These are phyloP conservation scores for Paraphoma chrysanthemicola DNA, from an alignment of 2,329 filamentous ascomycete genomes.

Conservation along the genomic window DNA sequence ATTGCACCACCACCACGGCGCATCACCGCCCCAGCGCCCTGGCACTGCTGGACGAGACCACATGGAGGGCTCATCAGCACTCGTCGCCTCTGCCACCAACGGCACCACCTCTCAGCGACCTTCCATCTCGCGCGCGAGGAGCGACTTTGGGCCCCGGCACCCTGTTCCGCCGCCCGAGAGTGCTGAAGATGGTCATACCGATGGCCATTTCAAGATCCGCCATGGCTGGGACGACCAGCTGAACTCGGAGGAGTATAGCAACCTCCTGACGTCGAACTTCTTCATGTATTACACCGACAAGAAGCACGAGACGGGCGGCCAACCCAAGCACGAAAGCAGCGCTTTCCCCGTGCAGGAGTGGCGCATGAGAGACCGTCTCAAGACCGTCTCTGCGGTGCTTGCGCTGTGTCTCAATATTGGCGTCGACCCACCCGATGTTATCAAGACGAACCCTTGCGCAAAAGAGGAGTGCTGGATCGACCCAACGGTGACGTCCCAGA, in stretches of 20 bases:
- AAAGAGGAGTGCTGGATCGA: conserved; percentile 98
- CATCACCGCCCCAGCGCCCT: conserved; percentile 29
- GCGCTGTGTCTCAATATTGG: conserved; percentile 97
- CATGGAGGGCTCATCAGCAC: conserved; percentile 35
- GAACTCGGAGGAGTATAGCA: conserved; percentile 87
- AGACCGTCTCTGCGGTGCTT: conserved; percentile 94
- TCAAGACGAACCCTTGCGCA: conserved; percentile 92
- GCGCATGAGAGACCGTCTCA: conserved; percentile 95
- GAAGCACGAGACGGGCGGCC: conserved; percentile 91
- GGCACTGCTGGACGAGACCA: conserved; percentile 30
- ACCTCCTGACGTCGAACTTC: conserved; percentile 88
- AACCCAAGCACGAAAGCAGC: conserved; percentile 69
- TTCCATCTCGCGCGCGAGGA: conserved; percentile 61
- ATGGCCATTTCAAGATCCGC: conserved; percentile 66
- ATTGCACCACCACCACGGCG: conserved; percentile 17
- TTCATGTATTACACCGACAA: conserved; percentile 99
- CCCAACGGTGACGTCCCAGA: conserved; percentile 77
- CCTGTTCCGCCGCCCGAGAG: conserved; percentile 28
- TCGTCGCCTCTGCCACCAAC: conserved; percentile 60
- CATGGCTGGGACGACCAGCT: conserved; percentile 95
- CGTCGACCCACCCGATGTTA: conserved; percentile 94
- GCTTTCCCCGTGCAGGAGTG: conserved; percentile 79
- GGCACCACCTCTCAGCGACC: conserved; percentile 52
- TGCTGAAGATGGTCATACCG: conserved; percentile 53
- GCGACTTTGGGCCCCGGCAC: conserved; percentile 63